Percentiles rank a stretch among this genome's conserved stretches.
These are phyloP conservation scores for Chamaenerion angustifolium DNA, from an alignment of 345 rosid species.

Conservation along the genomic window DNA sequence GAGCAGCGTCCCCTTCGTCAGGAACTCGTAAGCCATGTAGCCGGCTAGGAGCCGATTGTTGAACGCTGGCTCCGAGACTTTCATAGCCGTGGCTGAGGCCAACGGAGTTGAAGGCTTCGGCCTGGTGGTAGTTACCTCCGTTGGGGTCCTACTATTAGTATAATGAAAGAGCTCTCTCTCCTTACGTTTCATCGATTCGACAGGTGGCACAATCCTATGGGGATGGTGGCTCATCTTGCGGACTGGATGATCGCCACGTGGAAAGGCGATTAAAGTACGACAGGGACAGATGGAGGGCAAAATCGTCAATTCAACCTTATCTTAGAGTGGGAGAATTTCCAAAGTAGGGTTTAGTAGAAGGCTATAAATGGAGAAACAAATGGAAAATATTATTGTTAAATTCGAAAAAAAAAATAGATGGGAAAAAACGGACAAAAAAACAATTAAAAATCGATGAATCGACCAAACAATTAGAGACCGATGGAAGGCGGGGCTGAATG, in stretches of 20 bases:
- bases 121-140: neutral
- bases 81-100: slow-evolving; percentile 3
- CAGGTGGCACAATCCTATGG: slow-evolving; percentile 50
- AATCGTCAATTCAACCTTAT: slow-evolving; percentile 8
- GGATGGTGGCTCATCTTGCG: slow-evolving; percentile 90
- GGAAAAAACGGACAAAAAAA: no score
- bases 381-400: no score
- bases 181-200: slow-evolving; percentile 36
- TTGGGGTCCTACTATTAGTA: neutral
- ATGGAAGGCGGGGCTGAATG: no score
- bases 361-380: no score
- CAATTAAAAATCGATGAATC: no score
- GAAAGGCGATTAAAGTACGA: neutral
- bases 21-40: slow-evolving; percentile 71
- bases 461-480: no score
- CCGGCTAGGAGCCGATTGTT: slow-evolving; percentile 67
- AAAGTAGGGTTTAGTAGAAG: no score
- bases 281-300: neutral
- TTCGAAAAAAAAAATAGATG: no score
- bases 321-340: no score
- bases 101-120: slow-evolving; percentile 10
- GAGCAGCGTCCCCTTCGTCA: slow-evolving; percentile 56
- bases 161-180: slow-evolving; percentile 36
- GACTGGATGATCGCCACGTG: slow-evolving; percentile 86
- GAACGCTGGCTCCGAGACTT: slow-evolving; percentile 10